These are phyloP conservation scores for Metschnikowia amazonensis DNA, from an alignment of 805 yeast genomes.

Conservation along the genomic window DNA sequence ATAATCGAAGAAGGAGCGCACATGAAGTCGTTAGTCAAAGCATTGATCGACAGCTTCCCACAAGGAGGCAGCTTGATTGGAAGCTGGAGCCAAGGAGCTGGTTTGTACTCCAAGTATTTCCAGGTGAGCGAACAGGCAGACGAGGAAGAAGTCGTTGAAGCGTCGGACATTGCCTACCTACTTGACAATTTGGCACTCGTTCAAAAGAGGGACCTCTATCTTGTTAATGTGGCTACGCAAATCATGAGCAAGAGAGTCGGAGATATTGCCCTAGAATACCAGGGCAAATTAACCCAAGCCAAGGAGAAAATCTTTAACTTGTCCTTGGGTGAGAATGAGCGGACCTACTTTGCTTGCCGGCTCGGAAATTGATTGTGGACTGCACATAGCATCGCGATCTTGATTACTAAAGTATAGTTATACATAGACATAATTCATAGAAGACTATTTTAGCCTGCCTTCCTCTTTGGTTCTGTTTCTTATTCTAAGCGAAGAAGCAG, in stretches of 20 bases:
- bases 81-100: conserved; percentile 57
- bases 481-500: neutral
- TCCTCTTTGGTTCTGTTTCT: neutral
- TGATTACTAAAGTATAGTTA: conserved; percentile 2
- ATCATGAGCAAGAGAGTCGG: conserved; percentile 51
- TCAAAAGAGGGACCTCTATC: conserved; percentile 17
- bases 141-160: conserved; percentile 16
- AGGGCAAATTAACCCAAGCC: conserved; percentile 18
- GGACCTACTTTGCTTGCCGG: conserved; percentile 26
- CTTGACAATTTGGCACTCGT: conserved; percentile 45
- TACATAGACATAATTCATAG: neutral
- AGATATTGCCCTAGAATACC: conserved; percentile 30
- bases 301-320: conserved; percentile 34
- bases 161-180: conserved; percentile 32
- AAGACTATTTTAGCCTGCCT: neutral
- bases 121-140: conserved; percentile 19
- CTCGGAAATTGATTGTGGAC: conserved; percentile 1
- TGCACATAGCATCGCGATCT: conserved; percentile 1
- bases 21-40: conserved; percentile 35
- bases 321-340: conserved; percentile 46
- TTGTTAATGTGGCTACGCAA: conserved; percentile 43
- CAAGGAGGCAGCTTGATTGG: conserved; percentile 34
- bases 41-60: conserved; percentile 44
- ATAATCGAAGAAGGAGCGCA: conserved; percentile 46
- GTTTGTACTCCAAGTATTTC: conserved; percentile 51